Conservation (phyloP, 2,329 filamentous ascomycete genomes). For the Diaporthe citriasiana region DNA sequence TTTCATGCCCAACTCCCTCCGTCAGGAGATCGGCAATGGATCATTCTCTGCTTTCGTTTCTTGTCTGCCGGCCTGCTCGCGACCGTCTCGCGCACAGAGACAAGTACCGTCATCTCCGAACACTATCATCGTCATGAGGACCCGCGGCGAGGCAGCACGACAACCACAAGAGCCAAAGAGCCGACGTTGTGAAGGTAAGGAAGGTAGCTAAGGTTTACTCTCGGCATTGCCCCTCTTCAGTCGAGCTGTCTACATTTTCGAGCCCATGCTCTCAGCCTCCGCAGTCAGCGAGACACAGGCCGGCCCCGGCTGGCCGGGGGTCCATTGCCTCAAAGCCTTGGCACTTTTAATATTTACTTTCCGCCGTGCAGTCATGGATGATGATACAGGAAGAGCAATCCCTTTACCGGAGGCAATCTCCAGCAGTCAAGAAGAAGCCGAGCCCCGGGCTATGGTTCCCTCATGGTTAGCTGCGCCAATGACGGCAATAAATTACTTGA, state of each 20-base stretch:
- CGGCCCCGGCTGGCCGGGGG: not conserved
- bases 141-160: not conserved
- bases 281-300: not conserved
- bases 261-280: conserved; percentile 12
- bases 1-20: conserved; percentile 32
- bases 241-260: conserved; percentile 18
- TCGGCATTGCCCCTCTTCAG: conserved; percentile 17
- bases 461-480: conserved; percentile 48
- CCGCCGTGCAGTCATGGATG: conserved; percentile 49
- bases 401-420: conserved; percentile 53
- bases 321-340: conserved; percentile 8
- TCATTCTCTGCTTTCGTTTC: not conserved
- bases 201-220: conserved; percentile 25
- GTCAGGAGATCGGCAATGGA: conserved; percentile 29
- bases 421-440: conserved; percentile 62
- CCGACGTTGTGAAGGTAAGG: not conserved
- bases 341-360: conserved; percentile 6
- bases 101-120: not conserved
- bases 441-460: conserved; percentile 63
- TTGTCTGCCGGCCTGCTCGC: not conserved
- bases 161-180: not conserved
- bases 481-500: conserved; percentile 66
- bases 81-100: not conserved
- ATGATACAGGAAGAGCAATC: conserved; percentile 56
- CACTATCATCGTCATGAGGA: not conserved